Percentiles rank a stretch among this genome's conserved stretches.
Conservation (phyloP, 495 filamentous ascomycete species). For the Lichenothelia convexa region DNA sequence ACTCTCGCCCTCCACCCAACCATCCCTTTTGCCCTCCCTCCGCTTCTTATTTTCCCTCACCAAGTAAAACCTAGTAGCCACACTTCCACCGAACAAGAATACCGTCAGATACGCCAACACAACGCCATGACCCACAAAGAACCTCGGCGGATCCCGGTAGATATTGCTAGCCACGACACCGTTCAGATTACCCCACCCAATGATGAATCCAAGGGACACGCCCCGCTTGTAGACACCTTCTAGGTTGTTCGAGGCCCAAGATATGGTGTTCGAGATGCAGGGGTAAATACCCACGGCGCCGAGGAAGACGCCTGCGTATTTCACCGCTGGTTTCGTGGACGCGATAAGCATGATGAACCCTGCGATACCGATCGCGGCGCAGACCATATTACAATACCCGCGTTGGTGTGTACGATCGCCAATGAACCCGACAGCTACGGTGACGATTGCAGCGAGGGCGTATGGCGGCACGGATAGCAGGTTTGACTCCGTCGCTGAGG, state of each 20-base stretch:
- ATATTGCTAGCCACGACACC: neutral
- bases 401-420: neutral
- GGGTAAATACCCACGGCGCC: slow-evolving; percentile 33
- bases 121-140: slow-evolving; percentile 36
- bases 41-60: slow-evolving; percentile 44
- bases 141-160: slow-evolving; percentile 33
- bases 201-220: neutral
- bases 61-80: slow-evolving; percentile 49
- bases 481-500: slow-evolving; percentile 22
- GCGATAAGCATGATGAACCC: slow-evolving; percentile 25
- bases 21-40: slow-evolving; percentile 45
- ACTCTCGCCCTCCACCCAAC: slow-evolving; percentile 40
- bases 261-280: slow-evolving; percentile 1
- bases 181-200: neutral
- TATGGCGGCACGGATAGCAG: slow-evolving; percentile 36
- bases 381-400: slow-evolving; percentile 4
- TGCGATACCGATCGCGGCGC: slow-evolving; percentile 26
- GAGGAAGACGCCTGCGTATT: slow-evolving; percentile 29
- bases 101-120: slow-evolving; percentile 42
- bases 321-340: slow-evolving; percentile 10
- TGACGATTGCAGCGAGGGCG: slow-evolving; percentile 16
- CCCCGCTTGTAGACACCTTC: neutral
- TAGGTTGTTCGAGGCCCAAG: neutral
- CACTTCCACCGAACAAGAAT: slow-evolving; percentile 39
- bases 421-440: neutral